These are phyloP conservation scores for Claviceps purpurea DNA, from an alignment of 2,329 filamentous ascomycete species.

Conservation along the genomic window DNA sequence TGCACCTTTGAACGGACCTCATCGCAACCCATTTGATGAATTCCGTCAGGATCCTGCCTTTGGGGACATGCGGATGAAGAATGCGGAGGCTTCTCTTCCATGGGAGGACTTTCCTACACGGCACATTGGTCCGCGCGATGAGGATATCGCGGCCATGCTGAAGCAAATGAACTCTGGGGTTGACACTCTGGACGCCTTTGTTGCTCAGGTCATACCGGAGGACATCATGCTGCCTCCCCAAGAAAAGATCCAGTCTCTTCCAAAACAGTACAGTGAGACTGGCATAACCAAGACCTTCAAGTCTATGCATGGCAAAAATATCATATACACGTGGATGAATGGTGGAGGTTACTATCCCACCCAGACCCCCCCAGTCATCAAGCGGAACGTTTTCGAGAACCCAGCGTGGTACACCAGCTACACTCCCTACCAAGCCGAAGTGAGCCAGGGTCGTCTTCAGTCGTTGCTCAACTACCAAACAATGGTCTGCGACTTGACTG, in stretches of 20 bases:
- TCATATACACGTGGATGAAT: conserved; percentile 53
- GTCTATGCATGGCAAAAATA: conserved; percentile 25
- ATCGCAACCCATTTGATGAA: conserved; percentile 1
- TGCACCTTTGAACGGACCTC: too few relatives aligned
- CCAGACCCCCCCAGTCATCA: conserved; percentile 78
- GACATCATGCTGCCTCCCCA: conserved; percentile 46
- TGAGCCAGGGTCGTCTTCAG: conserved; percentile 87
- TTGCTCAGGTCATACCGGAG: conserved; percentile 68
- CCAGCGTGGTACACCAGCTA: conserved; percentile 98
- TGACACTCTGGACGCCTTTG: conserved; percentile 64
- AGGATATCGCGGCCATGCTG: conserved; percentile 65
- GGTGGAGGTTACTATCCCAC: conserved; percentile 82
- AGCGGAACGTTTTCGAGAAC: conserved; percentile 83
- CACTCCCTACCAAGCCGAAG: conserved; percentile 93
- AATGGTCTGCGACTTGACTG: conserved; percentile 77
- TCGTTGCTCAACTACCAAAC: conserved; percentile 94
- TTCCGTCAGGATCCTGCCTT: conserved; percentile 12
- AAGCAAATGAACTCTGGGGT: conserved; percentile 62
- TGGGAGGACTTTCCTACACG: conserved; percentile 51
- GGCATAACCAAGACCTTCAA: conserved; percentile 16
- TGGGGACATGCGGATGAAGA: conserved; percentile 11
- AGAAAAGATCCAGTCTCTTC: conserved; percentile 23
- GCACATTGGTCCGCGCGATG: conserved; percentile 72
- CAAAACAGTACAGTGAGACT: conserved; percentile 36
- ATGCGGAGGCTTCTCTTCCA: conserved; percentile 10